Base-by-base conservation (phyloP, 75 land plant species). In the Pseudotsuga menziesii region DNA sequence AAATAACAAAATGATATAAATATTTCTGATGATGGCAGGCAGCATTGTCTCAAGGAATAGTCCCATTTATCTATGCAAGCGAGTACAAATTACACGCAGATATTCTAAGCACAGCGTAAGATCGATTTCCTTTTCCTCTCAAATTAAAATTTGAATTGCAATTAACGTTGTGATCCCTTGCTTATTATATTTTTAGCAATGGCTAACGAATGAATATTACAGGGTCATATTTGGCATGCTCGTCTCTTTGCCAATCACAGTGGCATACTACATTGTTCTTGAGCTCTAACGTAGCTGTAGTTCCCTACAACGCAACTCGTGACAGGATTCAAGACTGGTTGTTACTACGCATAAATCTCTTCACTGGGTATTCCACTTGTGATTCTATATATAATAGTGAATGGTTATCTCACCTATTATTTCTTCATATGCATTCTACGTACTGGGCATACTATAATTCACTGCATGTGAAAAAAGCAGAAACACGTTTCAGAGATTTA, bases 211-310 rank as follows among this genome's bases (percentile, higher is more conserved):
- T 72, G 58, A 14, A 22, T 2, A 32, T 63, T 84, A 78, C 94
- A 93, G 94, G 83, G 96, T 93, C 4, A 92, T 93, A 32, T 91
- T 93, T 79, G 96, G 96, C 9, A 92, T 80, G 88, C 78, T 93
- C 26, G 86, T 88, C 5, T 83, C 96, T 15, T 81, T 93, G 75
- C 96, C 96, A 0, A 80, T 89, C 22, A 81, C 91, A 63, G 73
- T 93, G 16, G 75, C 80, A 29, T 93, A 91, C 79, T 88, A 86
- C 32, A 1, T 29, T 0, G 1, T 29, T 29, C 32, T 29, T 29
- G 32, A 29, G 32, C 32, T 29, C 32, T 29, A 29, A 29, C 0
- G 32, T 29, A 1, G 32, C 32, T 29, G 32, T 29, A 1, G 32
- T 1, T 29, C 32, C 60, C 20, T 58, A 58, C 20, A 29, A 29